Evolutionary conservation across 2,329 filamentous ascomycete species (phyloP).

Genomic region (Claviceps sorghi): DNA sequence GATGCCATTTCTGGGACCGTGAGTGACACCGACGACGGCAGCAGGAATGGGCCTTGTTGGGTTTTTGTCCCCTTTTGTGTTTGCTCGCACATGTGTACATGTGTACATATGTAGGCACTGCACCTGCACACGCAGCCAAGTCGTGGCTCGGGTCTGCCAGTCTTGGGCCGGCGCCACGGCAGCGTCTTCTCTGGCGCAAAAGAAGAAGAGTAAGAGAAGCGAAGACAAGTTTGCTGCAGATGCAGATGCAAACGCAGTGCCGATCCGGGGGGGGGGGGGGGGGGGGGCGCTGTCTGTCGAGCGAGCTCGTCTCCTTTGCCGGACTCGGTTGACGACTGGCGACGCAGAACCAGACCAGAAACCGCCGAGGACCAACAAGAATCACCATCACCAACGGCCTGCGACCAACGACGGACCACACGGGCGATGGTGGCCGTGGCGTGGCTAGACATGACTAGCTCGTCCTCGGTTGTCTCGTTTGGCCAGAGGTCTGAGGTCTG

Average conservation of each 20-base stretch:
- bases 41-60: too few species aligned
- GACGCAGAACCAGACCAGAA: background rate
- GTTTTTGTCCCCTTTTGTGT: background rate
- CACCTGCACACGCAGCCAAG: too few species aligned
- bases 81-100: background rate
- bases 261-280: background rate
- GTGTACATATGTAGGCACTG: too few species aligned
- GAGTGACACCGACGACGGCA: background rate
- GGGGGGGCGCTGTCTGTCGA: too few species aligned
- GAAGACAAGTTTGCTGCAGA: background rate
- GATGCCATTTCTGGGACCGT: background rate
- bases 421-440: too few species aligned
- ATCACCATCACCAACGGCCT: background rate
- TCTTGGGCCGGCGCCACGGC: too few species aligned
- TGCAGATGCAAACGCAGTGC: background rate
- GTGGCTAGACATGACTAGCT: background rate
- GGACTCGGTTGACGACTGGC: background rate
- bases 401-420: background rate
- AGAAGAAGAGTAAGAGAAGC: too few species aligned
- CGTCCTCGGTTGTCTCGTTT: background rate
- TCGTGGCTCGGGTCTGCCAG: too few species aligned
- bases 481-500: background rate
- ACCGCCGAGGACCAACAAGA: background rate
- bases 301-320: background rate
- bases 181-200: too few species aligned